Evolutionary conservation across 257 asterid species (phyloP).

Genomic region (Solanum paucissectum): DNA sequence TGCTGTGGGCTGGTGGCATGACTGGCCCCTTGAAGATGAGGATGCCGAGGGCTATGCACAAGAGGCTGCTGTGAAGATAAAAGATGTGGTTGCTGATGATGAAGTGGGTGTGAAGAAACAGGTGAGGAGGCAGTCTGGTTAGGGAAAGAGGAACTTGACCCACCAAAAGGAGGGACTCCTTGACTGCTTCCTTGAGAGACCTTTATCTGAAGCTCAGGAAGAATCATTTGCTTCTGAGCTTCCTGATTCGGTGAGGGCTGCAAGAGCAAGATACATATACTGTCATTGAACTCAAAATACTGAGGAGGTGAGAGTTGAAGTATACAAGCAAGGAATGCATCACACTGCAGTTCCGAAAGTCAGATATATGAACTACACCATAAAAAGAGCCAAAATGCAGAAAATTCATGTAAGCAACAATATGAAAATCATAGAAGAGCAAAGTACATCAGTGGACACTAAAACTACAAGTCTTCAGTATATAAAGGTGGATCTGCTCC

Average conservation of each 20-base stretch:
- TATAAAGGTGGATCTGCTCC: neutral
- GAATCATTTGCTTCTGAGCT: conserved; percentile 49
- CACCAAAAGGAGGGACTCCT: conserved; percentile 25
- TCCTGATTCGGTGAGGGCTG: conserved; percentile 63
- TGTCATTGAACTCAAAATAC: neutral
- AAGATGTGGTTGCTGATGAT: conserved; percentile 31
- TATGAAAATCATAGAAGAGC: neutral
- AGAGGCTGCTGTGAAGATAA: conserved; percentile 27
- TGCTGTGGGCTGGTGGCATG: conserved; percentile 58
- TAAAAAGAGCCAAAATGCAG: neutral
- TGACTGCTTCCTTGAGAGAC: conserved; percentile 37
- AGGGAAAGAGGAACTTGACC: conserved; percentile 23
- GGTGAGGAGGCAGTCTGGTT: conserved; percentile 31
- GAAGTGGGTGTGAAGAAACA: conserved; percentile 26
- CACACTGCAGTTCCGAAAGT: neutral
- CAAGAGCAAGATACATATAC: neutral
- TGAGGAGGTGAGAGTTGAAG: neutral
- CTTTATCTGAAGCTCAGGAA: conserved; percentile 54
- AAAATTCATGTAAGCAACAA: neutral
- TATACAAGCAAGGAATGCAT: neutral
- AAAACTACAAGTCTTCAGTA: neutral
- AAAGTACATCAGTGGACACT: neutral
- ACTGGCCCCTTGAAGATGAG: conserved; percentile 57
- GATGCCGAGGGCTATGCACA: conserved; percentile 19
- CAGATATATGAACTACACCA: neutral